Base-by-base conservation (phyloP, 2,329 filamentous ascomycete species). In the Aspergillus uvarum region DNA sequence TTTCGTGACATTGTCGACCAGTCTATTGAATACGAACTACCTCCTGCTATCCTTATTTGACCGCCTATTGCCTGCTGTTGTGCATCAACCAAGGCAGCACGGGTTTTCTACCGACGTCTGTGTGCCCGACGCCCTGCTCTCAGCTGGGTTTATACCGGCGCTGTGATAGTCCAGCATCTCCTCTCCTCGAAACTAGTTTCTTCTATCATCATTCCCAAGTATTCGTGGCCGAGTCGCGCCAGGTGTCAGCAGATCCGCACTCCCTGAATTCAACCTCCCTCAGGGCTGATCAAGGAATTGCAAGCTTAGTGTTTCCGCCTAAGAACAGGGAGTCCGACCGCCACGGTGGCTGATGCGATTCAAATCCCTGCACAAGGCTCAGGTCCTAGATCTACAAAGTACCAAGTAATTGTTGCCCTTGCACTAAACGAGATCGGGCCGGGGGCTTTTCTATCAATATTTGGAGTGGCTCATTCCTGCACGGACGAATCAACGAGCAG, bases 401-500 rank as follows among this genome's bases (percentile, higher is more conserved):
- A 51, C 38, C 2, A 44, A 44, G 16, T 44, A 44, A 16, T 22
- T 22, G 42, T 54, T 58, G 56, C 57, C 44, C 49, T 54, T 49
- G 38, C 64, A 59, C 66, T 68, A 68, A 65, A 67, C 66, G 65
- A 53, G 57, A 66, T 67, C 63, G 62, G 63, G 62, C 49, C 63
- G 59, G 48, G 47, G 51, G 56, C 44, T 60, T 59, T 56, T 47
- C 56, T 24, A 58, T 44, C 35, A 38, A 50, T 59, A 59, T 54
- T 58, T 56, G 48, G 38, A 19, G 42, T 55, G 44, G 56, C 42
- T 54, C 54, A 57, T 61, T 42, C 44, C 48, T 57, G 14, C 32
- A 51, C 54, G 32, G 56, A 54, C 53, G 50, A 44, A 55, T 48
- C 51, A 47, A 22, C 24, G 52, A 59, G 59, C 54, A 56, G 59